Evolutionary conservation across 306 rosid species (phyloP), one percentile per base, ranked within the genome.

Genomic region (Parietaria judaica): DNA sequence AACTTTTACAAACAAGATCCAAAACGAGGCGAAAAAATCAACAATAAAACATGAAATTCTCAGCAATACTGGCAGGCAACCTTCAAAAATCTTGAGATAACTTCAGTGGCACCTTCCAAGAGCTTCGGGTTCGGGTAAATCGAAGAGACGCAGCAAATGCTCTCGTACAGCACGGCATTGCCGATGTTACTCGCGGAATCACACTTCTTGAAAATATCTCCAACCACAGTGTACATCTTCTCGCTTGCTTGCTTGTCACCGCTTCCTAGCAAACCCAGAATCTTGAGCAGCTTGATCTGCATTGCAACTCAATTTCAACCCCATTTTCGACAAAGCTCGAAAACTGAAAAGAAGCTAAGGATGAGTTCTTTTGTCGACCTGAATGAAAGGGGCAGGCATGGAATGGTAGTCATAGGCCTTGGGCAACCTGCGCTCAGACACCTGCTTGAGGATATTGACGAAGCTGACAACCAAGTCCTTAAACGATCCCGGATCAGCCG

Each of bases 231-330:
- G 72, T 94, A 88, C 99, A 89, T 88, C 63, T 61, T 75, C 72
- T 83, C 99, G 37, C 99, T 88, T 15, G 97, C 87, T 55, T 77
- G 85, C 88, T 84, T 92, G 70, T 92, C 99, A 11, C 94, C 95
- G 17, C 72, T 79, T 50, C 95, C 99, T 78, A 94, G 68, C 74
- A 88, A 58, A 52, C 94, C 97, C 50, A 94, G 68, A 51, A 88
- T 84, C 72, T 94, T 94, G 76, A 94, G 75, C 83, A 94, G 72
- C 77, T 83, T 94, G 69, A 92, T 76, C 99, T 91, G 89, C 84
- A 74, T 62, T 72, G 63, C 53, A 66, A 53, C 34, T 8, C 58
- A 61, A 58, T 39, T 14, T 47, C 34, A 6, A 51, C 54, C 16
- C 16, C 54, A 13, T n/a, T 51, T 51, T 51, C 16, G 7, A 13